Base-by-base conservation (phyloP, 805 yeast species). In the Maudiozyma pseudohumilis region DNA sequence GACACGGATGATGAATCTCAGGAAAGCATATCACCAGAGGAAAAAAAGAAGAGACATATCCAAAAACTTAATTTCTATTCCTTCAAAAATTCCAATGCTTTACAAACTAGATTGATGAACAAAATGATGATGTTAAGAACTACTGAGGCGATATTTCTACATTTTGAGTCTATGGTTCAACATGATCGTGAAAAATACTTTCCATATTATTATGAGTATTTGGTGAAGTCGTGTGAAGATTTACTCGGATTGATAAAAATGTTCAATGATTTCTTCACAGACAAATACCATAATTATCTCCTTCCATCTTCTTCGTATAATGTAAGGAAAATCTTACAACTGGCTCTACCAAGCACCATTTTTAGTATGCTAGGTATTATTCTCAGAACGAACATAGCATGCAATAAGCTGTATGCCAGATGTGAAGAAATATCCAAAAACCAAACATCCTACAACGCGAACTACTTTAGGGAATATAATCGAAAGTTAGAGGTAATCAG, bases 61-160 rank as follows among this genome's bases (percentile, higher is more conserved):
- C 5, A 22, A 29, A 30, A 38, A 12, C 22, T 34, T 13, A 42
- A 40, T 24, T 35, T 41, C 12, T 24, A 29, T 10, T 34, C 42
- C 2, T 36, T 40, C n/a, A 40, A 40, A 22, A 47, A 47, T 26
- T 45, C 55, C 1, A 41, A 43, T 20, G 42, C 51, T 7, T 33
- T 56, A 27, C 60, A 56, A 34, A 44, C 49, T 8, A 44, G 51
- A 26, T 35, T 53, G 29, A 49, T 56, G 40, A 46, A 50, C 20
- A 43, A 45, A 22, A 35, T 55, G 31, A 41, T 56, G 38, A 36
- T 51, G 29, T 42, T 56, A 16, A 51, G 60, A 40, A 46, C 55
- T 4, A 47, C 59, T 3, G 45, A 45, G 32, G 53, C 60, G 6
- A 20, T 56, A 16, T 52, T 53, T 29, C 42, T 52, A 18, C 56